A percentile compares a stretch with the other conserved stretches of the same genome.
phyloP scores from a whole-genome alignment of 2,329 filamentous ascomycete species.

The Apiospora koreana region DNA sequence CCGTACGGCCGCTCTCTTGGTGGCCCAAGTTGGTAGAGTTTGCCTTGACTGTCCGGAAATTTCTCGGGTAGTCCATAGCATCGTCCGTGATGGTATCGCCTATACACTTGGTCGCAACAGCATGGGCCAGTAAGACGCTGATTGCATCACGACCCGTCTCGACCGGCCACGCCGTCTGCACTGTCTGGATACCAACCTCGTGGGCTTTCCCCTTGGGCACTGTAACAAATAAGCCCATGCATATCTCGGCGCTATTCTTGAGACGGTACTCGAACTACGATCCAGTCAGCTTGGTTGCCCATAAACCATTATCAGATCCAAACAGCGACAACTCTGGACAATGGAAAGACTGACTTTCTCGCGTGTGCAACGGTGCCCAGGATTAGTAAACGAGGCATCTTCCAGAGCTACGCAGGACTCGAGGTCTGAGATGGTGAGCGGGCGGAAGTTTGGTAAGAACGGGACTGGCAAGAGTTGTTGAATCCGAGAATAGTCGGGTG shows the following conservation, averaged over 20 bases:
- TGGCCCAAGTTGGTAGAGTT: constrained; percentile 61
- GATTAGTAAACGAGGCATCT: constrained; percentile 53
- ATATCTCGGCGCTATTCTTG: constrained; percentile 72
- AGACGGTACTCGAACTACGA: constrained; percentile 75
- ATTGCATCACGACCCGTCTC: constrained; percentile 59
- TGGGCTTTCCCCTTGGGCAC: constrained; percentile 48
- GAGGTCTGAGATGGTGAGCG: constrained; percentile 67
- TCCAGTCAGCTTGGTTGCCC: neutral
- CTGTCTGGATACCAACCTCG: constrained; percentile 53
- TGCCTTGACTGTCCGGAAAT: constrained; percentile 59
- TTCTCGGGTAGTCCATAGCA: constrained; percentile 72
- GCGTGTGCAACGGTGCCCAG: constrained; percentile 48
- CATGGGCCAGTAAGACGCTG: constrained; percentile 72
- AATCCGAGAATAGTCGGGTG: constrained; percentile 35
- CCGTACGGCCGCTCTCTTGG: constrained; percentile 70
- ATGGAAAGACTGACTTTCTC: constrained; percentile 50
- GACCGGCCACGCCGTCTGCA: constrained; percentile 55
- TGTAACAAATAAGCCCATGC: constrained; percentile 77
- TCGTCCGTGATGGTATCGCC: constrained; percentile 67
- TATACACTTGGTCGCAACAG: constrained; percentile 72
- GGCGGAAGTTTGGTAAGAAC: constrained; percentile 73
- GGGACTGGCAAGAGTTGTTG: constrained; percentile 55
- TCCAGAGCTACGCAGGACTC: constrained; percentile 60
- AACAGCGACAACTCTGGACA: neutral
- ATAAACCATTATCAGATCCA: neutral